Conservation (phyloP, 2,329 filamentous ascomycete genomes). For the Drechslerella dactyloides region DNA sequence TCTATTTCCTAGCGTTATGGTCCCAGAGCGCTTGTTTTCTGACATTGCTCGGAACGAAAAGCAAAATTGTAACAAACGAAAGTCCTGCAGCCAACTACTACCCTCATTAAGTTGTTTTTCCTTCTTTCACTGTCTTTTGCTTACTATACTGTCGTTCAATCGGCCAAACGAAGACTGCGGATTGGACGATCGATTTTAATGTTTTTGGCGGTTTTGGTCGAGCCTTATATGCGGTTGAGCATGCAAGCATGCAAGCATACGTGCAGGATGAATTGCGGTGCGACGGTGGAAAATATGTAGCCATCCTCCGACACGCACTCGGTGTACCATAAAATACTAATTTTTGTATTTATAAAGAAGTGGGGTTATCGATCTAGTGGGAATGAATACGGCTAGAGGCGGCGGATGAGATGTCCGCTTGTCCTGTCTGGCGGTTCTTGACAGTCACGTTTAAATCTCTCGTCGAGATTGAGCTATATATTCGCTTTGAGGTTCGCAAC, state of each 20-base stretch:
- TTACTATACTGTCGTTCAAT: neutral
- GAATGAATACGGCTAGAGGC: neutral
- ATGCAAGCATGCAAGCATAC: too few species aligned
- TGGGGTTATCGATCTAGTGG: too few species aligned
- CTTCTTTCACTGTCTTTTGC: neutral
- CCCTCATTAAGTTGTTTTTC: neutral
- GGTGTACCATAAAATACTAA: conserved; percentile 6
- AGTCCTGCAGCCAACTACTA: neutral
- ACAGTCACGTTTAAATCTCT: neutral
- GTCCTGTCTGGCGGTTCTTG: neutral
- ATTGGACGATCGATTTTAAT: too few species aligned
- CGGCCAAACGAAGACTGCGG: too few species aligned
- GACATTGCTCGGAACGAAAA: neutral
- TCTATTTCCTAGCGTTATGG: neutral
- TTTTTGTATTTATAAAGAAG: conserved; percentile 1
- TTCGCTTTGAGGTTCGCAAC: too few species aligned
- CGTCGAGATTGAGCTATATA: too few species aligned
- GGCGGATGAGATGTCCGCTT: neutral
- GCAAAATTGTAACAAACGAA: neutral
- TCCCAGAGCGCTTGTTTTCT: neutral
- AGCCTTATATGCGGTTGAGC: too few species aligned
- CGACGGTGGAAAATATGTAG: neutral
- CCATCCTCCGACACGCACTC: neutral
- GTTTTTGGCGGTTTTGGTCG: too few species aligned
- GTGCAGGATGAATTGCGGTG: neutral